Base-by-base conservation (phyloP, 1,139 yeast genomes). In the Pichia sp. region DNA sequence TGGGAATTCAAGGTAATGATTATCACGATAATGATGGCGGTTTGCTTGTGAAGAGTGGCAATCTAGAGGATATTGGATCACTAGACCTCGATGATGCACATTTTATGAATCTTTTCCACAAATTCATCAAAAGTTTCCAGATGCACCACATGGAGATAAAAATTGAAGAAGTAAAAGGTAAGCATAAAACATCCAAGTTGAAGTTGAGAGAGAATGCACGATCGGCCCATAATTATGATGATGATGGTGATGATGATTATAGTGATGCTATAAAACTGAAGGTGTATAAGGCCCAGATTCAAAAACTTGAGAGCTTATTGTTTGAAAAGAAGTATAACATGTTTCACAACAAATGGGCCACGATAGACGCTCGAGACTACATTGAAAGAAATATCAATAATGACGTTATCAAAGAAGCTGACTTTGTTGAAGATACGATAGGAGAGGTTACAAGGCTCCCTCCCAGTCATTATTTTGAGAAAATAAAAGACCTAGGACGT, bases 271-370 rank as follows among this genome's bases (percentile, higher is more conserved):
- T 13, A 2, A 29, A 31, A 6, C 46, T 72, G 11, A 67, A 66
- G 45, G 83, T 82, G 0, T 72, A 79, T 42, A 73, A 75, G 49
- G 56, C 65, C 15, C 58, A 87, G 38, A 77, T 81, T 18, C 70
- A 66, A 45, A 80, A 77, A 47, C 61, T 81, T 33, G 93, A 82
- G 48, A 74, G 70, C 39, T 56, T 80, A 22, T 56, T 82, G 12
- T 87, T 80, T 51, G 85, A 79, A 47, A 77, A 73, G 32, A 81
- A 72, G 44, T 75, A 70, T 50, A 69, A 71, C 34, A 72, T 74
- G 41, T 62, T 75, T 21, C 64, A 67, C 22, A 47, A 51, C 14
- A 48, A 48, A 32, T 55, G 59, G 60, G 45, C 56, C 2, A 52
- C 46, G 29, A 33, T 21, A 2, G 32, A 26, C 12, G 4, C 21